These are phyloP conservation scores for Penicillium psychrosexuale DNA, from an alignment of 2,329 filamentous ascomycete species.

Conservation along the genomic window DNA sequence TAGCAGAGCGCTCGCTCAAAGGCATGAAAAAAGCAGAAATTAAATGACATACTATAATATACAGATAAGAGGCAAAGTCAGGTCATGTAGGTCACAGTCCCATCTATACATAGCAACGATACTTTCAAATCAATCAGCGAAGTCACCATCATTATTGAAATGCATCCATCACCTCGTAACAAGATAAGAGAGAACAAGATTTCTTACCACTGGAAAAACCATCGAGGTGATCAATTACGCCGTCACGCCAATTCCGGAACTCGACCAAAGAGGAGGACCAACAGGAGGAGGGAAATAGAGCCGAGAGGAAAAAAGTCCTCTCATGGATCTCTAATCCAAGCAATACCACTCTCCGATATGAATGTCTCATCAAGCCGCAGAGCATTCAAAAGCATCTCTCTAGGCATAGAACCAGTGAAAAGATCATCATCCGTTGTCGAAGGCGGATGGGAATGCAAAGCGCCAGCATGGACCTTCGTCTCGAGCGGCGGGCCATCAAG, in stretches of 20 bases:
- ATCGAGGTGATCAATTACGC: neutral
- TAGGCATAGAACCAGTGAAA: slow-evolving; percentile 39
- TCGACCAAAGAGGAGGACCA: neutral
- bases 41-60: neutral
- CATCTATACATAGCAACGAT: neutral
- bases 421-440: slow-evolving; percentile 39
- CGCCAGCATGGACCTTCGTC: slow-evolving; percentile 33
- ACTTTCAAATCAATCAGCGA: neutral
- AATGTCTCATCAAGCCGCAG: slow-evolving; percentile 30
- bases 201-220: neutral
- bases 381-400: slow-evolving; percentile 29
- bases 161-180: slow-evolving; percentile 2
- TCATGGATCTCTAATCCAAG: slow-evolving; percentile 29
- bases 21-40: neutral
- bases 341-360: slow-evolving; percentile 25
- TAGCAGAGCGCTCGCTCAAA: neutral
- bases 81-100: neutral
- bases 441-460: slow-evolving; percentile 12
- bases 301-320: neutral
- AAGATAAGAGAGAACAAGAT: neutral
- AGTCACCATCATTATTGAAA: neutral
- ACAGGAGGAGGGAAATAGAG: neutral
- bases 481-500: slow-evolving; percentile 40
- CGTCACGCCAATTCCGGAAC: neutral
- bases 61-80: neutral